Conservation (phyloP, 768 basidiomycete species). For the Clathrus columnatus region DNA sequence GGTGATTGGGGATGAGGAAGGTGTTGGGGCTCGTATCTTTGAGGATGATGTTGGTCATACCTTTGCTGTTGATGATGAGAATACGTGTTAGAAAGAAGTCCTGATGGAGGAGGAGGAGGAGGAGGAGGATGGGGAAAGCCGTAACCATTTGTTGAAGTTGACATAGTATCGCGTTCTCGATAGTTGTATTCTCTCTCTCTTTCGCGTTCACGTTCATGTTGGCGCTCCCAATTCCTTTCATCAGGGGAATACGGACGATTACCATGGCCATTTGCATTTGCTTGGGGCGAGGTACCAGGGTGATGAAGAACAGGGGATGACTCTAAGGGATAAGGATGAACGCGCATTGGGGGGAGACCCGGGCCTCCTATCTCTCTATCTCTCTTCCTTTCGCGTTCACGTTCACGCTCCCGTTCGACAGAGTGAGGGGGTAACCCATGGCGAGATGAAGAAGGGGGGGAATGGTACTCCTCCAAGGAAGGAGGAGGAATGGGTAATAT, state of each 20-base stretch:
- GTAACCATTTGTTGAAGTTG: not conserved
- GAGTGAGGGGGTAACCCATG: not conserved
- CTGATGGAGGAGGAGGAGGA: not conserved
- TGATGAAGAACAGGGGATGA: not conserved
- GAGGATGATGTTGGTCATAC: not conserved
- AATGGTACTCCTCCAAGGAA: not conserved
- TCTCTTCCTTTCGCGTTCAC: not conserved
- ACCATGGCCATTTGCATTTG: not conserved
- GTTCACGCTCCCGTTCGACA: not conserved
- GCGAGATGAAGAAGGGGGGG: not conserved
- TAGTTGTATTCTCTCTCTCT: not conserved
- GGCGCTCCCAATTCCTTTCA: not conserved
- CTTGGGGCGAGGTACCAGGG: not conserved
- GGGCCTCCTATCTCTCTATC: not conserved
- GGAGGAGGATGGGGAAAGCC: not conserved
- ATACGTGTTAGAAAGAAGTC: not conserved
- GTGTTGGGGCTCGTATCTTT: not conserved
- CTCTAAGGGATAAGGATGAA: not conserved
- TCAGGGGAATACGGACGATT: not conserved
- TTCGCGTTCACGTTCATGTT: not conserved
- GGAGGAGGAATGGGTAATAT: not conserved
- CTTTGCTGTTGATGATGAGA: too few species aligned
- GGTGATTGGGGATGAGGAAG: not conserved
- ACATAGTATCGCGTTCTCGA: not conserved
- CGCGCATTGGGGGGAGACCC: constrained; percentile 3